Base-by-base conservation (phyloP, 768 basidiomycete species). In the Glaciozyma martinii region DNA sequence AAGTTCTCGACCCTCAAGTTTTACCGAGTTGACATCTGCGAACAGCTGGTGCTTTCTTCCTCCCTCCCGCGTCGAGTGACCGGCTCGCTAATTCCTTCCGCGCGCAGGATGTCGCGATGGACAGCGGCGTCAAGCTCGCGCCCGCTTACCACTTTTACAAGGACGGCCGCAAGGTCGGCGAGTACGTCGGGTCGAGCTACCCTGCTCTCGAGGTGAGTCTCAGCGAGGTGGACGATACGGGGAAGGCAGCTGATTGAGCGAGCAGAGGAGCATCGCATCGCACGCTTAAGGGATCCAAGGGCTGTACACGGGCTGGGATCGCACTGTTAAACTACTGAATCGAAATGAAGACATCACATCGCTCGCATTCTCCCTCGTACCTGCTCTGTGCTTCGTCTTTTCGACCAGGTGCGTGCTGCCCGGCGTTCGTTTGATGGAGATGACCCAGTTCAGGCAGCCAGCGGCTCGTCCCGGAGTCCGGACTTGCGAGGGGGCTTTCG, bases 1-100 rank as follows among this genome's bases (percentile, higher is more conserved):
- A 65, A 27, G 50, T 56, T 57, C 53, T 27, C 43, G 37, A 25
- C 15, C 42, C 54, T 70, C 23, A 59, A 56, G 52, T 70, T 70
- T 32, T 66, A 61, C 68, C 18, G 46, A 7, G 65, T 70, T 46
- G 68, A 70, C 65, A 61, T 70, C 56, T 66, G 65, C 56, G 68
- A 66, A 23, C 60, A 66, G 59, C 67, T 65, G 60, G 67, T 60
- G 8, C 37, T 60, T 33, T 55, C 29, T 13, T 23, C 29, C 9
- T 23, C 40, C 32, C 32, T 30, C 30, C 2, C 12, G 16, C 18
- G 8, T 40, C 16, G 23, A 1, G 46, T 19, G 27, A n/a, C n/a
- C 58, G n/a, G 32, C 37, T 37, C 30, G 37, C 25, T n/a, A n/a
- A n/a, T n/a, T n/a, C n/a, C n/a, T n/a, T n/a, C n/a, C n/a, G n/a